Base-by-base conservation (phyloP, 805 yeast genomes). In the Wilhelminamyces savonicus region DNA sequence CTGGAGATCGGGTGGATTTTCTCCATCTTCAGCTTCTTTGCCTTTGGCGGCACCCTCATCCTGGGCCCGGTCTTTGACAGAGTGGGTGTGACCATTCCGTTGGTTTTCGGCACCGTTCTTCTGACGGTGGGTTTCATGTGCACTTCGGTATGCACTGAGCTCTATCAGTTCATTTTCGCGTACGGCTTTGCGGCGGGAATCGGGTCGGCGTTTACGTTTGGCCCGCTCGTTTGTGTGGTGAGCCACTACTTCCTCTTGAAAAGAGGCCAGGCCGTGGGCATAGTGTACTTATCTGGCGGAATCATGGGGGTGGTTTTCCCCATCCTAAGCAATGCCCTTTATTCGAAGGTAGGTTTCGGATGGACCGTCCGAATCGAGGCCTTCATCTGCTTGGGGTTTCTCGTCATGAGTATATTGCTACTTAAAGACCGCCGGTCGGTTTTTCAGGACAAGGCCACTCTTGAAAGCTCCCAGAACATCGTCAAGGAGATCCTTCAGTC, bases 231-330 rank as follows among this genome's bases (percentile, higher is more conserved):
- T 4, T 43, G 44, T 3, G 51, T 43, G 0, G 25, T 54, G 6
- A 45, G 50, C 30, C 62, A 55, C 35, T 53, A 49, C 50, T 55
- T 52, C 29, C 36, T 39, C 13, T 37, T 30, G 18, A 42, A 35
- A 22, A 28, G 58, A 28, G 58, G 50, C 3, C 35, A 37, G 29
- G 56, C 54, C n/a, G 44, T 51, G 27, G 59, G 62, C 1, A 12
- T 40, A 1, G 47, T 51, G 1, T 51, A 54, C 28, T 43, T 51
- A 20, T 60, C 61, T 11, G 60, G 62, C 4, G 58, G 59, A 2
- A 28, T 54, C 13, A 59, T 59, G 3, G 62, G 62, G 2, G 44
- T 52, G 5, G 29, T 46, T 6, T 44, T 44, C 25, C 62, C 62
- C 6, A 35, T 54, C 13, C 45, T 54, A 42, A 50, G 52, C 30